These are phyloP conservation scores for Penicillium cosmopolitanum DNA, from an alignment of 495 filamentous ascomycete genomes.

Conservation along the genomic window DNA sequence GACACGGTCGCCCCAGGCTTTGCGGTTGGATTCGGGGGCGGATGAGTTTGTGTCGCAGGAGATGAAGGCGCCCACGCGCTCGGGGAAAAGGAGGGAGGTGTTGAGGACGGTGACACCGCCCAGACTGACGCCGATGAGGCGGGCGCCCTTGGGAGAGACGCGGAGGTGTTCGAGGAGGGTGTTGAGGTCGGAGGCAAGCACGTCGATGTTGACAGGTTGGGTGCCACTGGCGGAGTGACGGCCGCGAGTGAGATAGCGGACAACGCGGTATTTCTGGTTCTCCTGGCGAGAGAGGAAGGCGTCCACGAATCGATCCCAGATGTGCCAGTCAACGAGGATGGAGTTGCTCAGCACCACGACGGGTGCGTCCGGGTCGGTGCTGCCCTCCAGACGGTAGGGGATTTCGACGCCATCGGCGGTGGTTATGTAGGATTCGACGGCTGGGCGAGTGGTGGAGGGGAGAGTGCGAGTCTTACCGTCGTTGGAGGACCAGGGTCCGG, in stretches of 20 bases:
- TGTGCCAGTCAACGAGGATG: constrained; percentile 69
- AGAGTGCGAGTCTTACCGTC: constrained; percentile 56
- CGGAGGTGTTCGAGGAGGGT: constrained; percentile 61
- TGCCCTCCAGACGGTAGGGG: constrained; percentile 76
- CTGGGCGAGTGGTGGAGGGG: constrained; percentile 53
- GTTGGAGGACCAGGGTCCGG: constrained; percentile 53
- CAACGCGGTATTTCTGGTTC: constrained; percentile 67
- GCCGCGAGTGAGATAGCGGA: constrained; percentile 73
- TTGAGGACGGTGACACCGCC: constrained; percentile 77
- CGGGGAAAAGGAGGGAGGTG: constrained; percentile 67
- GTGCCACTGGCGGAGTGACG: constrained; percentile 47
- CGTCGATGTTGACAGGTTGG: constrained; percentile 61
- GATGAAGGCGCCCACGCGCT: constrained; percentile 61
- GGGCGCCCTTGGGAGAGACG: constrained; percentile 57
- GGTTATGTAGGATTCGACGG: constrained; percentile 68
- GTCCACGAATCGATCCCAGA: constrained; percentile 75
- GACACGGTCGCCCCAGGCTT: constrained; percentile 77
- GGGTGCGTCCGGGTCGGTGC: constrained; percentile 63
- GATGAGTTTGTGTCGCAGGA: constrained; percentile 78
- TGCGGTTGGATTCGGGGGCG: constrained; percentile 67
- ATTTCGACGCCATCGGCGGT: constrained; percentile 67
- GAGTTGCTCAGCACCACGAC: constrained; percentile 75
- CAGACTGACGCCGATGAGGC: constrained; percentile 73
- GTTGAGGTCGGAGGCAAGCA: constrained; percentile 67
- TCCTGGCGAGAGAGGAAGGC: constrained; percentile 58